Evolutionary conservation across 768 basidiomycete genomes (phyloP), one percentile per base, ranked within the genome.

Genomic region (Ramaria rubella): DNA sequence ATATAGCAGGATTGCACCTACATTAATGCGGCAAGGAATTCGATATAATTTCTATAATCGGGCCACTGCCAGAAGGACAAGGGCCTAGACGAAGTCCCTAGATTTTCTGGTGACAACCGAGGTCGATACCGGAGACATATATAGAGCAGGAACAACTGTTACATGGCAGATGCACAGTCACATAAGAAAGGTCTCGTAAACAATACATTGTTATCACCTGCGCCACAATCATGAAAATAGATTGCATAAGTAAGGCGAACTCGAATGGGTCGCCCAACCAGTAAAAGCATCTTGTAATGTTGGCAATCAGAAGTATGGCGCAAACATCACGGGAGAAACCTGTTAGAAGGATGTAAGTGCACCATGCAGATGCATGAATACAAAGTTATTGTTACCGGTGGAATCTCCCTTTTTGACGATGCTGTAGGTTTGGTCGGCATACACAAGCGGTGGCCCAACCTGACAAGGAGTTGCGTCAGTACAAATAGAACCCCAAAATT

Each of bases 221-320:
- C 15, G 89, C 82, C 44, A 86, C 60, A 59, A 93, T 91, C 90
- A 93, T 90, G 51, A 93, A 73, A 55, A 92, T 69, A 17, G 88
- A 90, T 69, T 93, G 90, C 8, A 90, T 61, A n/a, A 93, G 74
- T 51, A 93, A 70, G 2, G 90, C 79, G 45, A 78, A 70, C 72
- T 92, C 90, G 68, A 90, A 93, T 52, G 65, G 86, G 36, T 84
- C 74, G 55, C 90, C 90, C 33, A 93, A 72, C 90, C 90, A 93
- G 72, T 92, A 93, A 75, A 91, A 93, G 69, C 90, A 93, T 64
- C 90, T 78, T 24, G 86, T 86, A 52, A 92, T 90, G 69, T 93
- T 93, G 49, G 90, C 88, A 58, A 88, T 75, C 30, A 91, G 74
- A 83, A 93, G 71, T 58, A 93, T 91, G 7, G 86, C 90, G 64